These are phyloP conservation scores for Catharanthus roseus DNA, from an alignment of 257 asterid genomes.

Conservation along the genomic window DNA sequence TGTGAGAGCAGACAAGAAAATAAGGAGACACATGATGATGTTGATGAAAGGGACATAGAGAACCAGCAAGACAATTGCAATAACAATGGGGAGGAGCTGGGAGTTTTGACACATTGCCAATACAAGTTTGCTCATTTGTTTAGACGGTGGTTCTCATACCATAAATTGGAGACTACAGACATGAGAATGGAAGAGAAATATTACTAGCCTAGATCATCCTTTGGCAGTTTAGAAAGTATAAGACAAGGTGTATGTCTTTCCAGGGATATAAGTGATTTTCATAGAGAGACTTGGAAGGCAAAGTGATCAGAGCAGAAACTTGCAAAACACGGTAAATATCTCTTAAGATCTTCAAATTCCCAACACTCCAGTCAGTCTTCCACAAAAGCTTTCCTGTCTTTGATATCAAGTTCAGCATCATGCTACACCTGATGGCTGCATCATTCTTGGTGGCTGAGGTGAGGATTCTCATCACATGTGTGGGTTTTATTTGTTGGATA, in stretches of 20 bases:
- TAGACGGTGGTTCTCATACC: constrained; percentile 52
- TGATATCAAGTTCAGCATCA: background rate
- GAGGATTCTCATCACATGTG: background rate
- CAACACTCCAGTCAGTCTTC: background rate
- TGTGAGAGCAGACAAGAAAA: background rate
- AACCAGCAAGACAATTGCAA: constrained; percentile 17
- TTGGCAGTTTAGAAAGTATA: constrained; percentile 31
- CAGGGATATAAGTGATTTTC: constrained; percentile 21
- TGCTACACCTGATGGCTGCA: background rate
- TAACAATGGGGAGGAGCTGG: constrained; percentile 23
- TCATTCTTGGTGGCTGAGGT: background rate
- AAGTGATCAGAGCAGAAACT: constrained; percentile 5
- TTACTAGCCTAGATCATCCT: constrained; percentile 24
- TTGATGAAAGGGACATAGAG: constrained; percentile 10
- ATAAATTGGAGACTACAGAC: constrained; percentile 35
- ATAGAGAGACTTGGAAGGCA: constrained; percentile 28
- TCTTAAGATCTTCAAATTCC: constrained; percentile 7
- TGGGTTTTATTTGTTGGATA: background rate
- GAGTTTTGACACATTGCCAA: constrained; percentile 20
- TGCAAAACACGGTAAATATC: background rate
- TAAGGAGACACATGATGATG: constrained; percentile 13
- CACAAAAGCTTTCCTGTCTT: background rate
- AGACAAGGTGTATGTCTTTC: constrained; percentile 25
- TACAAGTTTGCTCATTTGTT: constrained; percentile 35
- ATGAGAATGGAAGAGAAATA: constrained; percentile 23